These are phyloP conservation scores for Lupinus albus DNA, from an alignment of 306 rosid species.

Conservation along the genomic window DNA sequence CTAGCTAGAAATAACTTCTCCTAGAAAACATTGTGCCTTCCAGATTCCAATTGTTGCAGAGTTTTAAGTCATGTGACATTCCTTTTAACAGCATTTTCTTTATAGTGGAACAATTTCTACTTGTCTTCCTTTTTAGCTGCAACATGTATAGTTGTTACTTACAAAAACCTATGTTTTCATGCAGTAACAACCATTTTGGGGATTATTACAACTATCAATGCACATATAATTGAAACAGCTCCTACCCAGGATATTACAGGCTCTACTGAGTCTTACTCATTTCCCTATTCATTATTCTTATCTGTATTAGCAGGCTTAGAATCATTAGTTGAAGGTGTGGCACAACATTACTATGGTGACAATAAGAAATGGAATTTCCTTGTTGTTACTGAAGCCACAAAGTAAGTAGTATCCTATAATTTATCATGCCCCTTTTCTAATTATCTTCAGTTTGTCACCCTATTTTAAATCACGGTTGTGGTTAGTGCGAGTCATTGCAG, in stretches of 20 bases:
- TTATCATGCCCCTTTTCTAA: slow-evolving; percentile 17
- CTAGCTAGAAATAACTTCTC: too few relatives aligned
- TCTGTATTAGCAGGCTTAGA: slow-evolving; percentile 88
- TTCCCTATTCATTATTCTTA: slow-evolving; percentile 81
- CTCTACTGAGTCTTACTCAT: slow-evolving; percentile 54
- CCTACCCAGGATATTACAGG: slow-evolving; percentile 51
- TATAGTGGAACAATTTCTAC: not conserved
- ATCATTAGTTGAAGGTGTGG: slow-evolving; percentile 85
- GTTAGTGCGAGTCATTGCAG: too few relatives aligned
- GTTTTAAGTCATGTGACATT: slow-evolving; percentile 1
- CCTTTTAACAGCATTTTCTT: not conserved
- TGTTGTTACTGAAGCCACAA: slow-evolving; percentile 78
- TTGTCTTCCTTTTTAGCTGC: not conserved
- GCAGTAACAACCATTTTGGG: slow-evolving; percentile 87
- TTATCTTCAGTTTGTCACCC: slow-evolving; percentile 38
- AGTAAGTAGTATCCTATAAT: slow-evolving; percentile 58
- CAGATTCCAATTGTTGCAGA: not conserved
- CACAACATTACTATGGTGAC: slow-evolving; percentile 83
- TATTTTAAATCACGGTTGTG: too few relatives aligned
- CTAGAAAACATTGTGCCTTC: not conserved
- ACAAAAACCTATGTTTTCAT: slow-evolving; percentile 40
- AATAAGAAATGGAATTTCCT: slow-evolving; percentile 93
- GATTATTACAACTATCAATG: slow-evolving; percentile 80
- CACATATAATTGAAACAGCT: slow-evolving; percentile 73
- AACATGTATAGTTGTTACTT: slow-evolving; percentile 9